Evolutionary conservation across 305 asterid genomes (phyloP), one percentile per base, ranked within the genome.

Genomic region (Striga hermonthica): DNA sequence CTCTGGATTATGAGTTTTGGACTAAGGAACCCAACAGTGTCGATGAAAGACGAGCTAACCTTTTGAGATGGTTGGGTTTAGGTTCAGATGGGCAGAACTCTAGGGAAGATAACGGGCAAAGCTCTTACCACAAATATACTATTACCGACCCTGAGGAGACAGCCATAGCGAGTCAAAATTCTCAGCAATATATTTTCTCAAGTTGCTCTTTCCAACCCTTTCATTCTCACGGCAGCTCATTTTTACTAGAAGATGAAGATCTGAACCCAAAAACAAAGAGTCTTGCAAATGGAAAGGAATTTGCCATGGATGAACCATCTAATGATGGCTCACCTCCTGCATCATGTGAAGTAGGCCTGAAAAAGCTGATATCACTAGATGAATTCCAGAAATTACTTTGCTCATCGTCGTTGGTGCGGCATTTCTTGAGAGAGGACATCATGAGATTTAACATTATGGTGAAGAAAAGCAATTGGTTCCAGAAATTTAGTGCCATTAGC

Each of bases 1-100:
- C 78, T 69, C 66, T 81, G 31, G 87, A 81, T 35, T 90, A 87
- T 62, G 90, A 85, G n/a, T 72, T 83, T 68, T 90, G 95, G 95
- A 80, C 81, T 39, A 76, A 73, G 73, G 80, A 78, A 31, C 87
- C 84, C 0, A 84, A 74, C 28, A 85, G 90, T 74, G 85, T 90
- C n/a, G 73, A 68, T 28, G 91, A 79, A 66, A 82, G 97, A 38
- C 89, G 94, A 0, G 74, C 15, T 44, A 78, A 74, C 68, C 84
- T 89, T 65, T 70, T 83, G 66, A 81, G 71, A 11, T 81, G 85
- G 94, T 81, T 82, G 80, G 94, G 93, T 61, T 81, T 78, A 72
- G 78, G 69, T 71, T 72, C 81, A 31, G 82, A 78, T 71, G 66
- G 80, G 77, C 59, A 28, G 9, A 63, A 53, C 12, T 60, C 6